phyloP scores from a whole-genome alignment of 306 rosid genomes.

The Sindora glabra region DNA sequence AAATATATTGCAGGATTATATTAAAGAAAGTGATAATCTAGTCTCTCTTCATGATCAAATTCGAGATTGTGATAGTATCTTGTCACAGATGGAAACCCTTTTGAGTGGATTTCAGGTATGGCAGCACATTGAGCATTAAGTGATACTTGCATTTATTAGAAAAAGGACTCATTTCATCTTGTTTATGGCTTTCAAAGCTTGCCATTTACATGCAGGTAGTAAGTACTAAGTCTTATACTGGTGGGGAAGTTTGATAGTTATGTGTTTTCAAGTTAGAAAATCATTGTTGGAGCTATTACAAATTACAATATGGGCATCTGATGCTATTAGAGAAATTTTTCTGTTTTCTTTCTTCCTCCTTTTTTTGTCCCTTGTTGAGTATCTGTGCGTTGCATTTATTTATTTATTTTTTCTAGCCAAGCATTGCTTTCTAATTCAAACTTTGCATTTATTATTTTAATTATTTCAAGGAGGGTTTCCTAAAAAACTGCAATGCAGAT shows the following conservation, averaged over 20 bases:
- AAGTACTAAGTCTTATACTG: not conserved
- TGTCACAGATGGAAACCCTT: constrained; percentile 97
- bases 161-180: not conserved
- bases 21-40: constrained; percentile 88
- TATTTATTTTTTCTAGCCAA: too few relatives aligned
- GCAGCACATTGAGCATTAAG: constrained; percentile 16
- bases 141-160: not conserved
- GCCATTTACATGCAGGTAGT: not conserved
- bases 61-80: constrained; percentile 88
- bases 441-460: not conserved
- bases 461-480: not conserved
- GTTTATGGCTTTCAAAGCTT: not conserved
- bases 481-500: not conserved
- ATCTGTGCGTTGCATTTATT: not conserved
- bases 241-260: not conserved
- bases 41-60: constrained; percentile 97
- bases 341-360: too few relatives aligned
- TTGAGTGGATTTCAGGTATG: constrained; percentile 92
- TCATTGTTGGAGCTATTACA: too few relatives aligned
- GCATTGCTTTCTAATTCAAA: too few relatives aligned
- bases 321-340: too few relatives aligned
- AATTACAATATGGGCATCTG: too few relatives aligned
- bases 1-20: constrained; percentile 65
- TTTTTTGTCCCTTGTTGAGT: too few relatives aligned
- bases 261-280: too few relatives aligned